phyloP scores from a whole-genome alignment of 2,329 filamentous ascomycete genomes.

The Verticillium nubilum region DNA sequence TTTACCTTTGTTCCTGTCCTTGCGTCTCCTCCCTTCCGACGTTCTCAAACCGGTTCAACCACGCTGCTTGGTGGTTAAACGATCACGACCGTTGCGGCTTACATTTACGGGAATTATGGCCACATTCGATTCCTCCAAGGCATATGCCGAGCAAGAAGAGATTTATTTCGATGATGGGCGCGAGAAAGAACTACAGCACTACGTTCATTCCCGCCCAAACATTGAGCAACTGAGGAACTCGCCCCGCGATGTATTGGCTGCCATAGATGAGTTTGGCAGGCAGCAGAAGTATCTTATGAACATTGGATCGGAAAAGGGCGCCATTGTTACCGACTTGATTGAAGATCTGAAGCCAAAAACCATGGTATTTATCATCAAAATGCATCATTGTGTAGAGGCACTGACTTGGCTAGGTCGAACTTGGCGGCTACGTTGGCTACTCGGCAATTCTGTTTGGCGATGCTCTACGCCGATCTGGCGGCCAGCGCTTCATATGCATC shows the following conservation, averaged over 20 bases:
- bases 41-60: too few species aligned
- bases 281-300: slow-evolving; percentile 74
- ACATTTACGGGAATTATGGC: neutral
- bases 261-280: slow-evolving; percentile 62
- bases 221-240: slow-evolving; percentile 59
- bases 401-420: slow-evolving; percentile 62
- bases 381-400: too few species aligned
- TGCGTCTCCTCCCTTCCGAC: neutral
- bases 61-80: neutral
- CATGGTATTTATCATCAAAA: slow-evolving; percentile 45
- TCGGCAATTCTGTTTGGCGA: slow-evolving; percentile 71
- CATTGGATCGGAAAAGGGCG: slow-evolving; percentile 69
- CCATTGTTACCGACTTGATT: slow-evolving; percentile 65
- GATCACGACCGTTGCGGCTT: neutral
- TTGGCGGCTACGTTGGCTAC: slow-evolving; percentile 79
- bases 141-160: slow-evolving; percentile 35
- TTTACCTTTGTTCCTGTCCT: neutral
- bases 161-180: slow-evolving; percentile 62
- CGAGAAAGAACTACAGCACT: slow-evolving; percentile 68
- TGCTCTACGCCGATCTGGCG: slow-evolving; percentile 57
- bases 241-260: slow-evolving; percentile 57
- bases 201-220: slow-evolving; percentile 56
- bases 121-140: slow-evolving; percentile 29
- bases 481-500: slow-evolving; percentile 62
- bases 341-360: slow-evolving; percentile 56